Conservation (phyloP, 169 alveolate species). For the Amoebophrya sp. region DNA sequence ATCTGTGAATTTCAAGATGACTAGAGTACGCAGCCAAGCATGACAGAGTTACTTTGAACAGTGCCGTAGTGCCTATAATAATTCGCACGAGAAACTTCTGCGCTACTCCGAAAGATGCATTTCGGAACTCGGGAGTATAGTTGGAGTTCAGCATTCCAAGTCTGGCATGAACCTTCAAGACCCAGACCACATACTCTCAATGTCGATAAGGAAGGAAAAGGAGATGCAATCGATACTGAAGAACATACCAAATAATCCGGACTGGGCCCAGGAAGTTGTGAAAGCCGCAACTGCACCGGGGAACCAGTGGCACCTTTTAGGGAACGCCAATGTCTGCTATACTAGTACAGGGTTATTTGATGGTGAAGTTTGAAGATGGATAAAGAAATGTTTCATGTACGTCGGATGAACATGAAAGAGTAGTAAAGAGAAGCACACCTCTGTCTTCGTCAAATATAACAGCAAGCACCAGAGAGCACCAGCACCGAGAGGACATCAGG, state of each 20-base stretch:
- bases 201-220: background rate
- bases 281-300: background rate
- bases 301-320: background rate
- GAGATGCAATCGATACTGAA: background rate
- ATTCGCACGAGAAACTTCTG: background rate
- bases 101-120: background rate
- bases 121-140: background rate
- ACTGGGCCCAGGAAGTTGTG: slow-evolving; percentile 8
- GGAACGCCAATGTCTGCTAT: background rate
- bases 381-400: background rate
- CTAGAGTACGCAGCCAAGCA: no score
- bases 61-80: background rate
- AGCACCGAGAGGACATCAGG: background rate
- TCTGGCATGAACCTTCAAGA: background rate
- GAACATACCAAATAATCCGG: background rate
- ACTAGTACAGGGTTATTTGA: background rate
- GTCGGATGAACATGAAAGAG: no score
- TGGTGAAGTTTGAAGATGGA: background rate
- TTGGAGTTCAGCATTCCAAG: no score
- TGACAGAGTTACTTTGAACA: background rate
- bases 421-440: background rate
- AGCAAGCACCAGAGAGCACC: background rate
- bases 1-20: no score
- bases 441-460: background rate
- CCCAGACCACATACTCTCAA: background rate